A percentile compares a stretch with the other conserved stretches of the same genome.
Conservation (phyloP, 305 asterid genomes). For the Fraxinus dipetala region DNA sequence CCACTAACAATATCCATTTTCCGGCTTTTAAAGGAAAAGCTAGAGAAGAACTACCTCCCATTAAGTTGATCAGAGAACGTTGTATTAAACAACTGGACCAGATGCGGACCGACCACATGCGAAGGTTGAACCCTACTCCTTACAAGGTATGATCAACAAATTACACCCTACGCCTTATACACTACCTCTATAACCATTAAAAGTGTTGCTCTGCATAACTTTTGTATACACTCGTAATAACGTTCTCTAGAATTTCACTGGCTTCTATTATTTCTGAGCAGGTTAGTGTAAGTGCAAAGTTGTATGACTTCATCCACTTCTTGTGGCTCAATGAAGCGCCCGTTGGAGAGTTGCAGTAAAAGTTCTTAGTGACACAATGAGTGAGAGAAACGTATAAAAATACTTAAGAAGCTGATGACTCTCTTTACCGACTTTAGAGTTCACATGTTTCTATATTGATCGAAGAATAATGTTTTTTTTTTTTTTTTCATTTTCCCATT, state of each 20-base stretch:
- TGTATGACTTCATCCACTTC: slow-evolving; percentile 95
- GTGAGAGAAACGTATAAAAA: background rate
- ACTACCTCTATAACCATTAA: background rate
- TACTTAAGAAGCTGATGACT: background rate
- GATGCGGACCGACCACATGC: slow-evolving; percentile 98
- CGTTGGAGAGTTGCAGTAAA: slow-evolving; percentile 88
- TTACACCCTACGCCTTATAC: background rate
- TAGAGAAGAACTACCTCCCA: slow-evolving; percentile 67
- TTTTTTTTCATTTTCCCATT: slow-evolving; percentile 8
- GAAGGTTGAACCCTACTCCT: slow-evolving; percentile 97
- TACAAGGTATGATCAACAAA: slow-evolving; percentile 64
- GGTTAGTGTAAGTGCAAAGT: slow-evolving; percentile 94
- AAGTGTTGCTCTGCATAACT: background rate
- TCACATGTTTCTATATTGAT: background rate
- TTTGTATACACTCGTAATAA: background rate
- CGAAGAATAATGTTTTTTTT: background rate
- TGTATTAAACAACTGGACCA: slow-evolving; percentile 77
- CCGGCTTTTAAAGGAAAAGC: slow-evolving; percentile 41
- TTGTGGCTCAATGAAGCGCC: slow-evolving; percentile 98
- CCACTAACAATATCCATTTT: slow-evolving; percentile 6
- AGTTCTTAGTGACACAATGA: background rate
- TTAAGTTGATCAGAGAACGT: slow-evolving; percentile 60
- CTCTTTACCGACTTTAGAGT: background rate
- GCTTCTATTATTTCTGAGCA: slow-evolving; percentile 26
- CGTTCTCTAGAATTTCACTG: background rate